phyloP scores from a whole-genome alignment of 768 basidiomycete species.

The Gymnopilus junonius region DNA sequence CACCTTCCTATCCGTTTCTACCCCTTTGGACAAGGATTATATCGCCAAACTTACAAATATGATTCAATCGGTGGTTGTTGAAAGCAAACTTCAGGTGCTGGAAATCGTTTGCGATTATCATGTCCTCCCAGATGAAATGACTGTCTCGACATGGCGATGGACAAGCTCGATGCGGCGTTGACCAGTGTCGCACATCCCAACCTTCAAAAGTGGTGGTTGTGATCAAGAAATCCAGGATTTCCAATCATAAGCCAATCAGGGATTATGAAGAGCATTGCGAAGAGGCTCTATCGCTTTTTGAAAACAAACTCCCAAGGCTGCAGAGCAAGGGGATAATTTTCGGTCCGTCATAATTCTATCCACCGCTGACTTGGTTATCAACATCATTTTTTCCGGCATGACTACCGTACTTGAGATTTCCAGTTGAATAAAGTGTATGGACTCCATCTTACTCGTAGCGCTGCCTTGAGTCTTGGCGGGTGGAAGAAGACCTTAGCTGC shows the following conservation, averaged over 20 bases:
- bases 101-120: slow-evolving; percentile 20
- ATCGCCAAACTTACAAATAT: too few relatives aligned
- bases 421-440: too few relatives aligned
- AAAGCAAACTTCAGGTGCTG: slow-evolving; percentile 8
- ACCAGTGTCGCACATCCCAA: background rate
- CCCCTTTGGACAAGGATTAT: background rate
- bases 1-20: background rate
- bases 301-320: background rate
- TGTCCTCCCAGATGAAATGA: slow-evolving; percentile 8
- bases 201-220: slow-evolving; percentile 13
- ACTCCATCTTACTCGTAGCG: too few relatives aligned
- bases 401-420: too few relatives aligned
- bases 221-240: slow-evolving; percentile 2
- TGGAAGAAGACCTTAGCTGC: too few relatives aligned
- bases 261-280: background rate
- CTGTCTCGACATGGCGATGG: slow-evolving; percentile 8
- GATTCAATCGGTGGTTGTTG: too few relatives aligned
- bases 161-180: slow-evolving; percentile 9
- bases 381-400: too few relatives aligned
- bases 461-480: too few relatives aligned
- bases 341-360: background rate
- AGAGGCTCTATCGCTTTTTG: background rate
- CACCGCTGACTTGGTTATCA: too few relatives aligned
- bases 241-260: background rate
- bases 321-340: background rate